phyloP scores from a whole-genome alignment of 2,329 filamentous ascomycete species.

The Ophiostoma quercus region DNA sequence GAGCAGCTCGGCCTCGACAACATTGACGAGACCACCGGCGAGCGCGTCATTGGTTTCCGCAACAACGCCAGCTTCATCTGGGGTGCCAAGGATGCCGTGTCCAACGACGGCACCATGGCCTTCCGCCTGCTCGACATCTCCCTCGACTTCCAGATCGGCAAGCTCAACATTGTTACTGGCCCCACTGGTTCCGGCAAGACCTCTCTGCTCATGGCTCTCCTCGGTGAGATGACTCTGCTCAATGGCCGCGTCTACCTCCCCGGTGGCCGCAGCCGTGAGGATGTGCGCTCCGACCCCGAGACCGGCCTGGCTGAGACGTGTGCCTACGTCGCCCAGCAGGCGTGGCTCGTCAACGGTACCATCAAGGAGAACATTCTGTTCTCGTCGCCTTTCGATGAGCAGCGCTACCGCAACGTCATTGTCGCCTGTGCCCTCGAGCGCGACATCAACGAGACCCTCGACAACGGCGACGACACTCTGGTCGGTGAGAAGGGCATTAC shows the following conservation, averaged over 20 bases:
- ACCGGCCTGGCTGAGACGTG: constrained; percentile 87
- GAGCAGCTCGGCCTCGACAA: constrained; percentile 70
- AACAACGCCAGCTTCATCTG: constrained; percentile 76
- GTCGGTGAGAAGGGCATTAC: constrained; percentile 98
- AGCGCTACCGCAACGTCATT: constrained; percentile 81
- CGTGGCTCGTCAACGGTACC: constrained; percentile 93
- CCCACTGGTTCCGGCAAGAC: constrained; percentile 95
- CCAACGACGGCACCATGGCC: constrained; percentile 62
- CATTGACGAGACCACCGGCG: constrained; percentile 61
- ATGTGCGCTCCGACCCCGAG: constrained; percentile 72
- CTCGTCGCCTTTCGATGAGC: constrained; percentile 70
- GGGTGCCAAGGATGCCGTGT: constrained; percentile 63
- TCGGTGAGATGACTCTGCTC: constrained; percentile 91
- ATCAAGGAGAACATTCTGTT: constrained; percentile 97
- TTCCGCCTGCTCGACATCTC: constrained; percentile 81
- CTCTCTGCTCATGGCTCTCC: constrained; percentile 86
- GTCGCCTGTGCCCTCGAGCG: constrained; percentile 85
- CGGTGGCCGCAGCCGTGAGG: constrained; percentile 77
- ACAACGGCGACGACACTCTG: constrained; percentile 84
- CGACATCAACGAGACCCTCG: constrained; percentile 78
- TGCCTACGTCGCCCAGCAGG: constrained; percentile 93
- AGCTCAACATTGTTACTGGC: constrained; percentile 87
- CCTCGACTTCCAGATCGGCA: constrained; percentile 74
- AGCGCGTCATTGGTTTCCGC: constrained; percentile 76
- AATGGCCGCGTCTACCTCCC: constrained; percentile 78